phyloP scores from a whole-genome alignment of 1,139 yeast species.

The Pichiaceae sp. region DNA sequence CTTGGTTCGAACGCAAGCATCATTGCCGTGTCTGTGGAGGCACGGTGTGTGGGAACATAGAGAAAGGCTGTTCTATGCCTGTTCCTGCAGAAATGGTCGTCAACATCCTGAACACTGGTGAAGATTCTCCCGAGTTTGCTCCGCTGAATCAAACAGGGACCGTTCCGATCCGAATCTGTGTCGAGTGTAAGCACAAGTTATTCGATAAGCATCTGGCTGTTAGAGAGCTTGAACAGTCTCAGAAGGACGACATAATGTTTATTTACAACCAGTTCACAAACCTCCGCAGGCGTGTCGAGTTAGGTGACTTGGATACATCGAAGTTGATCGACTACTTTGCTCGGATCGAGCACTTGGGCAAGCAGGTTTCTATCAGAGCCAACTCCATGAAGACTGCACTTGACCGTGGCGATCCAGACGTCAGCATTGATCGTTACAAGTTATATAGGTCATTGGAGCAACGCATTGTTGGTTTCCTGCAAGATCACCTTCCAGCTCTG shows the following conservation, averaged over 20 bases:
- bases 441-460: slow-evolving; percentile 38
- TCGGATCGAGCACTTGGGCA: slow-evolving; percentile 15
- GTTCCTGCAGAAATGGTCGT: slow-evolving; percentile 51
- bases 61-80: slow-evolving; percentile 60
- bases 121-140: neutral
- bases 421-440: slow-evolving; percentile 20
- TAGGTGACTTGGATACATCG: slow-evolving; percentile 11
- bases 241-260: slow-evolving; percentile 22
- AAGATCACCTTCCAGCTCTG: slow-evolving; percentile 46
- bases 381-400: neutral
- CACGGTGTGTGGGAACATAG: slow-evolving; percentile 67
- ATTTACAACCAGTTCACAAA: slow-evolving; percentile 29
- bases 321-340: slow-evolving; percentile 10
- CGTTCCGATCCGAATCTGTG: slow-evolving; percentile 47
- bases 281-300: slow-evolving; percentile 28
- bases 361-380: slow-evolving; percentile 8
- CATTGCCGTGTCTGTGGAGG: slow-evolving; percentile 63
- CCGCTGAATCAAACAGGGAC: slow-evolving; percentile 1
- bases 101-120: slow-evolving; percentile 29
- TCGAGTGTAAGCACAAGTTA: slow-evolving; percentile 55
- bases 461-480: slow-evolving; percentile 41
- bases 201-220: slow-evolving; percentile 47
- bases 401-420: slow-evolving; percentile 2
- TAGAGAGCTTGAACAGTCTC: slow-evolving; percentile 25
- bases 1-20: slow-evolving; percentile 49